Percentiles rank a stretch among this genome's conserved stretches.
Evolutionary conservation across 2,329 filamentous ascomycete genomes (phyloP).

Genomic region (Talaromyces marneffei): DNA sequence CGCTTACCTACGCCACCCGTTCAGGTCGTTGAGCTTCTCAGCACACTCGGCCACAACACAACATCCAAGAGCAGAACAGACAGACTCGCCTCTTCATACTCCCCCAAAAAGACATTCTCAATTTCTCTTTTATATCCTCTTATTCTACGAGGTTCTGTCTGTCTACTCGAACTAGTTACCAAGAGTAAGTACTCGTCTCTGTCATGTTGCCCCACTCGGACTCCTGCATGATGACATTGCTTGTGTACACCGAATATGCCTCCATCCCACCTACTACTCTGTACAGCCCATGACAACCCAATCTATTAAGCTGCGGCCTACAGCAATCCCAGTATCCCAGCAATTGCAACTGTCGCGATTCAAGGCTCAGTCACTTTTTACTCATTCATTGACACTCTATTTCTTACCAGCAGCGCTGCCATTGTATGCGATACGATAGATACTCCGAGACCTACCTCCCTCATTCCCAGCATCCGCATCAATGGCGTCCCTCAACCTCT

Average conservation of each 20-base stretch:
- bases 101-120: not conserved
- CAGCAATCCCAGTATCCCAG: not conserved
- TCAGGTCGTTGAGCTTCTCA: not conserved
- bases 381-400: not conserved
- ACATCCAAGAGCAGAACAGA: no score
- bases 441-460: not conserved
- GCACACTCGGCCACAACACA: conserved; percentile 2
- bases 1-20: conserved; percentile 1
- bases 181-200: not conserved
- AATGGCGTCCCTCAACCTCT: conserved; percentile 78
- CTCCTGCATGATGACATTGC: not conserved
- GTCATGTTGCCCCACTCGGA: not conserved
- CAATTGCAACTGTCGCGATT: not conserved
- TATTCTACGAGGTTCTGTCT: not conserved
- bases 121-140: not conserved
- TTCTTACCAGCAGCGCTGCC: not conserved
- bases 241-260: not conserved
- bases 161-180: not conserved
- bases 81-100: not conserved
- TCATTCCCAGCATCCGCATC: not conserved
- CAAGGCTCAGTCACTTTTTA: no score
- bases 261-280: not conserved
- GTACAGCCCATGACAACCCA: not conserved
- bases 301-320: not conserved
- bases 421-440: conserved; percentile 11